A percentile compares a stretch with the other conserved stretches of the same genome.
phyloP scores from a whole-genome alignment of 176 grass and related monocot species.

The Otatea glauca region DNA sequence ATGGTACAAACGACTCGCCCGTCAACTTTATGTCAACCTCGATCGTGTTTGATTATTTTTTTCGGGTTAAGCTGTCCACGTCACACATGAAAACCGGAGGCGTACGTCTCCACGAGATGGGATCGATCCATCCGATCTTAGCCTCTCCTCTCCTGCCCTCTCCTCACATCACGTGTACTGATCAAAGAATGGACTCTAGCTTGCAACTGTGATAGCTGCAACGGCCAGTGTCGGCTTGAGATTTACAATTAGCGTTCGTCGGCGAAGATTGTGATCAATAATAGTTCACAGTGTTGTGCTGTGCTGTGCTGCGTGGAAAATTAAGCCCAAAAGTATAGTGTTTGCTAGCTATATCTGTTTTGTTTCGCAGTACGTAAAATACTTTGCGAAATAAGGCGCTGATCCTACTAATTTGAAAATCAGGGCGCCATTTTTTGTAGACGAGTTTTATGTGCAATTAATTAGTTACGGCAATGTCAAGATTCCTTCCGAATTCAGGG shows the following conservation, averaged over 20 bases:
- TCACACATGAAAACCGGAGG: background rate
- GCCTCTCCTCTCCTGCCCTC: too few species aligned
- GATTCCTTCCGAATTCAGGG: background rate
- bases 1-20: background rate
- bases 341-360: background rate
- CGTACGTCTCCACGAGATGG: background rate
- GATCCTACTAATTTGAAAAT: background rate
- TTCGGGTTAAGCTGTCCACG: background rate
- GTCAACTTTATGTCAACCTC: constrained; percentile 1
- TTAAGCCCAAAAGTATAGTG: background rate
- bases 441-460: background rate
- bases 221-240: background rate
- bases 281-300: too few species aligned
- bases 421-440: background rate
- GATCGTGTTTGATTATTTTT: background rate
- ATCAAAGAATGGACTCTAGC: too few species aligned
- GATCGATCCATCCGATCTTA: background rate
- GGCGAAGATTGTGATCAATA: too few species aligned
- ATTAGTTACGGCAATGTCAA: background rate
- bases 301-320: background rate
- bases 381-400: background rate
- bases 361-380: background rate
- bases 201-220: background rate
- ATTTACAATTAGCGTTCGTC: background rate
- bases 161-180: background rate